Conservation (phyloP, 2,329 filamentous ascomycete genomes). For the Xylaria sp. region DNA sequence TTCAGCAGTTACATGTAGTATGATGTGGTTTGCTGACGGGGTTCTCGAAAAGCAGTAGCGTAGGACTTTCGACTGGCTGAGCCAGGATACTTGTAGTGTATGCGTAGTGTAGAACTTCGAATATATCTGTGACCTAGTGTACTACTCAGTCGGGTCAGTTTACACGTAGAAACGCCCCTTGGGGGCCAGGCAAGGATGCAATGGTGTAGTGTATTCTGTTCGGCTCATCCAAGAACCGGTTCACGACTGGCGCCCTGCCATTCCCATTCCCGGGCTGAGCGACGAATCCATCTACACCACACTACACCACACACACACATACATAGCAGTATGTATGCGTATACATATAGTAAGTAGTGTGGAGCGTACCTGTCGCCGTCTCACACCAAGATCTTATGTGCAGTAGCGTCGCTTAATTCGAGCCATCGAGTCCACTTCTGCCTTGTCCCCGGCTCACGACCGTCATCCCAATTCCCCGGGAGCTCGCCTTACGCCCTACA, state of each 20-base stretch:
- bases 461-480: slow-evolving; percentile 27
- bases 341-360: background rate
- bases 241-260: slow-evolving; percentile 2
- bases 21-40: slow-evolving; percentile 19
- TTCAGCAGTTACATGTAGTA: too few species aligned
- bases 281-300: background rate
- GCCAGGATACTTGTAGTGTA: background rate
- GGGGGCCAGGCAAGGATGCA: background rate
- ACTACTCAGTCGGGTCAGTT: too few species aligned
- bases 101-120: background rate
- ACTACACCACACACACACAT: too few species aligned
- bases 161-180: slow-evolving; percentile 2
- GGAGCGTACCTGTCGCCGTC: background rate
- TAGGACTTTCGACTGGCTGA: slow-evolving; percentile 26
- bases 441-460: slow-evolving; percentile 17
- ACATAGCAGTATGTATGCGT: too few species aligned
- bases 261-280: slow-evolving; percentile 5
- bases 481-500: slow-evolving; percentile 16
- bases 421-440: slow-evolving; percentile 26
- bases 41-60: slow-evolving; percentile 18
- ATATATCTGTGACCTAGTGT: background rate
- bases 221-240: slow-evolving; percentile 10
- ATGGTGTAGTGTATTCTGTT: background rate
- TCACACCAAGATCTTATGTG: slow-evolving; percentile 35
- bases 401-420: slow-evolving; percentile 32